A percentile compares a stretch with the other conserved stretches of the same genome.
Evolutionary conservation across 1,284 basidiomycete species (phyloP).

Genomic region (Boletus smithii): DNA sequence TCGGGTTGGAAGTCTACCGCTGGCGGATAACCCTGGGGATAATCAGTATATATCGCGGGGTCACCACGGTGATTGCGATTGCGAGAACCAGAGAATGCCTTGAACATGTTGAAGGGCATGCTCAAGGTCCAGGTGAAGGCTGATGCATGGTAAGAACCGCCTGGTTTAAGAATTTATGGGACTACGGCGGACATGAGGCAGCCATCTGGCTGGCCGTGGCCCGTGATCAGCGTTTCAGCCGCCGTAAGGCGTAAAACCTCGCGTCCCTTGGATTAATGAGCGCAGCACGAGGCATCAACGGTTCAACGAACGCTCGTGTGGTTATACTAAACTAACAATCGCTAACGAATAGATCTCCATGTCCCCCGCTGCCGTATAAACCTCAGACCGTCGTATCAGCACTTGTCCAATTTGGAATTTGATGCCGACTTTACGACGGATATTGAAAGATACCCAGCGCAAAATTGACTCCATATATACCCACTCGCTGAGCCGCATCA

Average conservation of each 20-base stretch:
- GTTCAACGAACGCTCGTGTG: background rate
- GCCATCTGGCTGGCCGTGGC: constrained; percentile 19
- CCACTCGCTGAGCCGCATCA: constrained; percentile 7
- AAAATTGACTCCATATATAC: constrained; percentile 2
- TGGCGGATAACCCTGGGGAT: constrained; percentile 33
- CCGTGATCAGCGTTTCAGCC: too few relatives aligned
- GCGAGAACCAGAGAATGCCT: constrained; percentile 36
- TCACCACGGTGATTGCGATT: constrained; percentile 31
- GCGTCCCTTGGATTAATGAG: too few relatives aligned
- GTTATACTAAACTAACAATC: constrained; percentile 1
- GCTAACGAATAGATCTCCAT: background rate
- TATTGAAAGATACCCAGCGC: constrained; percentile 2
- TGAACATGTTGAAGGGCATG: constrained; percentile 40
- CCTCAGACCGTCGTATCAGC: background rate
- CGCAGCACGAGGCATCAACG: constrained; percentile 12
- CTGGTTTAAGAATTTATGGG: constrained; percentile 30
- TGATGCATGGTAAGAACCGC: constrained; percentile 11
- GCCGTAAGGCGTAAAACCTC: too few relatives aligned
- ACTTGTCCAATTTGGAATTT: background rate
- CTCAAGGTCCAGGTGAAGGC: constrained; percentile 23
- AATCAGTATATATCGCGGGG: constrained; percentile 26
- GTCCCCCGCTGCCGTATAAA: background rate
- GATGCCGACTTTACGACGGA: background rate
- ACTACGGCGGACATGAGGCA: constrained; percentile 27
- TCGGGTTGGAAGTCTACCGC: constrained; percentile 27